phyloP scores from a whole-genome alignment of 192 early-diverging fungal species.

The Coemansia sp. region DNA sequence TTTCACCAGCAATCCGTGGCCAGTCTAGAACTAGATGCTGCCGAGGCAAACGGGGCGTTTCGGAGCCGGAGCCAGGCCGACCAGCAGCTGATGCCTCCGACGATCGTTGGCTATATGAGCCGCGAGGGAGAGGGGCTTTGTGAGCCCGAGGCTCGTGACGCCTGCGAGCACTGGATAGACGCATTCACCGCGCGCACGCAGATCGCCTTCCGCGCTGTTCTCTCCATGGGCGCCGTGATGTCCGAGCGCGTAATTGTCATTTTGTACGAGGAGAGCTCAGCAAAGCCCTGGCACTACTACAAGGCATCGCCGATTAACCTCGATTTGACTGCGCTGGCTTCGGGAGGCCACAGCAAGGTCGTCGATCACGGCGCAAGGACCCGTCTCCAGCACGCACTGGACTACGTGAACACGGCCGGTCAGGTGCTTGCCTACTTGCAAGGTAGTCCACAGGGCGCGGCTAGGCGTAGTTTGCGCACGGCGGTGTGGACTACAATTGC shows the following conservation, averaged over 20 bases:
- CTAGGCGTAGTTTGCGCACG: background rate
- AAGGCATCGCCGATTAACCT: slow-evolving; percentile 40
- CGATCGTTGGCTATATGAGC: slow-evolving; percentile 47
- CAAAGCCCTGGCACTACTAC: slow-evolving; percentile 46
- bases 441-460: background rate
- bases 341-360: background rate
- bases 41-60: background rate
- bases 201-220: slow-evolving; percentile 38
- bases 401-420: slow-evolving; percentile 27
- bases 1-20: slow-evolving; percentile 13
- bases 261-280: slow-evolving; percentile 38
- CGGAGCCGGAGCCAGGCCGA: background rate
- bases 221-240: slow-evolving; percentile 12
- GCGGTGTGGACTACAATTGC: slow-evolving; percentile 6
- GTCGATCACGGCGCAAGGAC: background rate
- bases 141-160: slow-evolving; percentile 42
- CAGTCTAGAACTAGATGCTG: background rate
- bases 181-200: slow-evolving; percentile 50
- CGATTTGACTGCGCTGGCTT: slow-evolving; percentile 24
- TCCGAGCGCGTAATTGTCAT: slow-evolving; percentile 31
- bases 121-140: slow-evolving; percentile 52
- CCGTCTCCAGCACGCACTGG: slow-evolving; percentile 22
- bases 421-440: slow-evolving; percentile 26
- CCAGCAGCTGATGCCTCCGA: slow-evolving; percentile 9
- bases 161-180: slow-evolving; percentile 43